phyloP scores from a whole-genome alignment of 2,329 filamentous ascomycete species.

The Verticillium albo-atrum region DNA sequence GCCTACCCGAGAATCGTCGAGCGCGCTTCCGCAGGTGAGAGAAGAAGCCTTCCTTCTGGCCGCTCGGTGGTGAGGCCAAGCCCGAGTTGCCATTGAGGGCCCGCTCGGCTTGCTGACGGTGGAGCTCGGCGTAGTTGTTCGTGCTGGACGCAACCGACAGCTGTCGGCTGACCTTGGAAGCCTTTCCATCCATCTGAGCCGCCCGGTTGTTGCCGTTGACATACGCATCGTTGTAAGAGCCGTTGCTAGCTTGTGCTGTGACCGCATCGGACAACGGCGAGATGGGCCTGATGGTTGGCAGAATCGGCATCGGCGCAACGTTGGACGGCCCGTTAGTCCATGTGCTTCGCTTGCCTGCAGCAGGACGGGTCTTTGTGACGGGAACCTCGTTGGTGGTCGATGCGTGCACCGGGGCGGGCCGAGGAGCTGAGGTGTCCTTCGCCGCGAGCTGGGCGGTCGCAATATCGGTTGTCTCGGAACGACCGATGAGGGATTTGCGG shows the following conservation, averaged over 20 bases:
- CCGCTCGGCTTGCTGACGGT: constrained; percentile 86
- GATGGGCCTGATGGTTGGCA: constrained; percentile 90
- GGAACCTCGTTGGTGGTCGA: constrained; percentile 35
- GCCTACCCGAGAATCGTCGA: constrained; percentile 84
- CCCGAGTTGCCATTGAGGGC: constrained; percentile 79
- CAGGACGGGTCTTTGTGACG: constrained; percentile 42
- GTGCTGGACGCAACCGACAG: constrained; percentile 87
- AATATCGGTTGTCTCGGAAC: constrained; percentile 65
- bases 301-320: constrained; percentile 87
- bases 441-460: constrained; percentile 39
- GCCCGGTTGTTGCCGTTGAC: constrained; percentile 30
- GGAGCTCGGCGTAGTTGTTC: constrained; percentile 87
- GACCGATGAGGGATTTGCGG: constrained; percentile 84
- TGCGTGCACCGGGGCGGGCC: constrained; percentile 39
- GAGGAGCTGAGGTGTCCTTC: constrained; percentile 42
- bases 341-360: constrained; percentile 77
- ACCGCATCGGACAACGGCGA: constrained; percentile 95
- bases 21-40: constrained; percentile 94
- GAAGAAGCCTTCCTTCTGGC: constrained; percentile 94
- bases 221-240: constrained; percentile 44
- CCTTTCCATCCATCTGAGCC: constrained; percentile 48
- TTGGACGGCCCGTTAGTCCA: constrained; percentile 84
- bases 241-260: constrained; percentile 77
- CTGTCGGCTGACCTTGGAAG: constrained; percentile 85
- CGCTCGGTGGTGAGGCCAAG: constrained; percentile 70